Base-by-base conservation (phyloP, 805 yeast species). In the Saccharomycopsis olivae region DNA sequence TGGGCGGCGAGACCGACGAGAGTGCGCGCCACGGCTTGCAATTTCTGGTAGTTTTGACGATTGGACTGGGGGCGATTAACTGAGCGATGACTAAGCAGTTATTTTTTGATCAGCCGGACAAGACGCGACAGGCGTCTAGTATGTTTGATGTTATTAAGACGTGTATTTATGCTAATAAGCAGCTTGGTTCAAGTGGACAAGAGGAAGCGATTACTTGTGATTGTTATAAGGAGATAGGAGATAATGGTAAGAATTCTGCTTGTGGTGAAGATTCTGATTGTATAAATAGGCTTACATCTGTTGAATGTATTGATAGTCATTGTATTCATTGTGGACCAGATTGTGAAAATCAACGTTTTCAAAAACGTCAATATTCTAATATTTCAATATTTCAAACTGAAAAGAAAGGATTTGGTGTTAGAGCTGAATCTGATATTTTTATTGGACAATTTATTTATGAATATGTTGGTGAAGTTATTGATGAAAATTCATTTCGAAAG, bases 401-500 rank as follows among this genome's bases (percentile, higher is more conserved):
- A 41, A 61, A 65, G 48, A 89, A 89, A 57, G 98, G 98, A 1
- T 89, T 72, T 54, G 98, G 98, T 29, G 74, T 89, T 41, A 68
- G 94, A 45, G 88, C 95, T 0, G 67, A 75, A 41, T 58, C 53
- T 3, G 65, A 62, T 38, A 65, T 92, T 11, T 61, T 68, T 13
- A 75, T 72, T 16, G 74, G 75, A 40, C 64, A 73, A n/a, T 87
- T 89, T 54, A 72, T 89, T 33, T 85, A 83, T 60, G 98, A 89
- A 61, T 89, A 89, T 60, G 75, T 83, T 36, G 98, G 98, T 33
- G 97, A 89, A 58, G 94, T 89, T 28, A 80, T 89, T 27, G 88
- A 82, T 55, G 94, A 86, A 53, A 60, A 63, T 15, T 63, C 73
- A n/a, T 92, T 88, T 57, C 66, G 85, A 37, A 65, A 65, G 36